Evolutionary conservation across 768 basidiomycete species (phyloP), one percentile per base, ranked within the genome.

Genomic region (Tylopilus balloui): DNA sequence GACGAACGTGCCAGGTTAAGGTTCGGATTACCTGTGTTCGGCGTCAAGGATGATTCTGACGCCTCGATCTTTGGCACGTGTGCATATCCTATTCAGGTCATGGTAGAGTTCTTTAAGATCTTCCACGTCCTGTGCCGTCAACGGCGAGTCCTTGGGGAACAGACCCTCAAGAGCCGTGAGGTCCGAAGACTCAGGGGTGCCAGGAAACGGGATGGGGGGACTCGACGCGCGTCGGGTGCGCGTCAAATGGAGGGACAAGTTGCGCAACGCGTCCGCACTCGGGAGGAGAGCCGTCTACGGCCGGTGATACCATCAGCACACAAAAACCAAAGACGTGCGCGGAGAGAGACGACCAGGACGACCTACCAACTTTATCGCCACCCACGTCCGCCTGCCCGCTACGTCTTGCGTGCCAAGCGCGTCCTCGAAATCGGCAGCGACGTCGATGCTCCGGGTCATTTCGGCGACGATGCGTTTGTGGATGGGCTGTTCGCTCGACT

Each of bases 11-110:
- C 8, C 20, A 25, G 28, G 9, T 4, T 5, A 19, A 41, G 28
- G 50, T 4, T 24, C 20, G 15, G 17, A 38, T 29, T 28, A 83
- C 79, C 78, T 85, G 61, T 92, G 80, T 62, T 96, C 93, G 0
- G 93, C 92, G 60, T 95, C 92, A 37, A 96, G 71, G 40, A 88
- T 79, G 25, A 96, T 68, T 53, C 78, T 78, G 0, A 94, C 80
- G 3, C 80, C 79, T 31, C 79, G 72, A 28, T 78, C 71, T 57
- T 75, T 69, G 0, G 88, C 92, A 41, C 67, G 76, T 11, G 69
- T 53, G 57, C 88, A 90, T 46, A 96, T 87, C 28, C 67, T 68
- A 17, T 72, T 60, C 37, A 96, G 69, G 56, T 86, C 80, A 2
- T 72, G 60, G 60, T 83, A 78, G 2, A 96, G 71, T 2, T 78